These are phyloP conservation scores for Phascolomyces articulosus DNA, from an alignment of 371 early-diverging fungal species.

Conservation along the genomic window DNA sequence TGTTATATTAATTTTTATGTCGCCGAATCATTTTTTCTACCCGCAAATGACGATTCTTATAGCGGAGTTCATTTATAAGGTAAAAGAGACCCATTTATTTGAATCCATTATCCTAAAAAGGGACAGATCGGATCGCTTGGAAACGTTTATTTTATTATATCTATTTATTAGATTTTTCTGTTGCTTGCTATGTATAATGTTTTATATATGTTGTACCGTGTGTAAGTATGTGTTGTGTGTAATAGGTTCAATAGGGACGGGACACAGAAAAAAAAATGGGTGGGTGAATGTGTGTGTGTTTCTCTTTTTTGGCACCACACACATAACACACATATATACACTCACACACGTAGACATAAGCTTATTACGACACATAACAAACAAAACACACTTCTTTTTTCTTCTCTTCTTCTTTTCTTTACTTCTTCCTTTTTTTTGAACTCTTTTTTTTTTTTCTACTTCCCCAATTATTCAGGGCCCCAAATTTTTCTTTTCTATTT, in stretches of 20 bases:
- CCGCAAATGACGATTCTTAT: background rate
- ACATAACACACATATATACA: background rate
- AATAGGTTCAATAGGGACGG: too few species aligned
- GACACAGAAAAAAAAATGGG: background rate
- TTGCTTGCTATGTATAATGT: too few species aligned
- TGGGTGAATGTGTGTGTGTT: background rate
- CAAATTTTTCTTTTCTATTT: too few species aligned
- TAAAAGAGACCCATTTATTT: too few species aligned
- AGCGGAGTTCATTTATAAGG: too few species aligned
- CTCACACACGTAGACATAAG: too few species aligned
- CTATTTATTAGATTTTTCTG: background rate
- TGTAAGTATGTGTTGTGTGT: too few species aligned
- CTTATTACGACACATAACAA: too few species aligned
- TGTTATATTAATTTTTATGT: background rate
- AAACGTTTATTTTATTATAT: too few species aligned
- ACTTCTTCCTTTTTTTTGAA: background rate
- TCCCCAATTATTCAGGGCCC: too few species aligned
- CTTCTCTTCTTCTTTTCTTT: slow-evolving; percentile 1
- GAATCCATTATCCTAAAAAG: slow-evolving; percentile 13
- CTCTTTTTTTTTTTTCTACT: too few species aligned
- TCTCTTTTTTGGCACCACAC: background rate
- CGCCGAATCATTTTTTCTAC: slow-evolving; percentile 3
- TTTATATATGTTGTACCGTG: too few species aligned
- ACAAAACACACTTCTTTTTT: background rate
- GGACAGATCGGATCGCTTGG: slow-evolving; percentile 17